phyloP scores from a whole-genome alignment of 441 rosid species.

The Corymbia calophylla region DNA sequence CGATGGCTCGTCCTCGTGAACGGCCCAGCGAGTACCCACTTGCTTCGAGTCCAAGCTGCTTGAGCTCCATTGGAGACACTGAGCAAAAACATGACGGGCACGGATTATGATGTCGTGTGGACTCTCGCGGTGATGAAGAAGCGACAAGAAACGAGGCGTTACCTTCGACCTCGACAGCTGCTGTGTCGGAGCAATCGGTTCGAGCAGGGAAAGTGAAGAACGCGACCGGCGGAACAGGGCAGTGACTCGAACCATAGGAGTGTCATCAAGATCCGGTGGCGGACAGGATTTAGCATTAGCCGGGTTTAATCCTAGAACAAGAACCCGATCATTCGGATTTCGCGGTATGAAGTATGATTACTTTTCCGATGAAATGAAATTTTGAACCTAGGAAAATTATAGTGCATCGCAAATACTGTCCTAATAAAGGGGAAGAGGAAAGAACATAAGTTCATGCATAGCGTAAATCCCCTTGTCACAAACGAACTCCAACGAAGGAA shows the following conservation, averaged over 20 bases:
- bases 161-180: background rate
- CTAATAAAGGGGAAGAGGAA: background rate
- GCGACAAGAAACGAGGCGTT: background rate
- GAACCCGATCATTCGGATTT: too few species aligned
- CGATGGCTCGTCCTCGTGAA: slow-evolving; percentile 45
- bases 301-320: too few species aligned
- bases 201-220: background rate
- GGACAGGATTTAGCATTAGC: background rate
- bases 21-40: slow-evolving; percentile 34
- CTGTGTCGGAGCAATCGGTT: background rate
- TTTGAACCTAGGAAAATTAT: background rate
- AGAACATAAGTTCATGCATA: background rate
- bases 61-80: background rate
- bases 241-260: background rate
- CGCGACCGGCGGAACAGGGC: background rate
- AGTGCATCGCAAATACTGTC: background rate
- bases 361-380: background rate
- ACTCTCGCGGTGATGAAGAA: background rate
- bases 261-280: background rate
- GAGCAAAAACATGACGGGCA: background rate
- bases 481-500: background rate
- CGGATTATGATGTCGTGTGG: background rate
- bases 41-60: slow-evolving; percentile 24
- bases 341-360: background rate
- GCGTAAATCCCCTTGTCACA: background rate